Conservation (phyloP, 352 stramenopile genomes). For the Pythium folliculosum region DNA sequence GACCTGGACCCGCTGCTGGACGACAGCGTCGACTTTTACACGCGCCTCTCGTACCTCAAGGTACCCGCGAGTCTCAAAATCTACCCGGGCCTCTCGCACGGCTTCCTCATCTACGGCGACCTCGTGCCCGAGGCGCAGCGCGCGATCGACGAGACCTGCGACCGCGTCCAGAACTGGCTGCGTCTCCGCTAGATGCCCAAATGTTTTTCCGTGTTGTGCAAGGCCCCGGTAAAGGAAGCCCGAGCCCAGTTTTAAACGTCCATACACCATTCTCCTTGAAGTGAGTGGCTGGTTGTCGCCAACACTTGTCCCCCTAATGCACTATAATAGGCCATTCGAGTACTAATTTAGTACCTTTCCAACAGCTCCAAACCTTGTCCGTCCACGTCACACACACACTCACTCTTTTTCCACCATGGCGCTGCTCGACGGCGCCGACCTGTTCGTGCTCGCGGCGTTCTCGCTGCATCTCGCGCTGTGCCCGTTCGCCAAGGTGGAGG, state of each 20-base stretch:
- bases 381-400: background rate
- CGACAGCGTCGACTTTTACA: slow-evolving; percentile 91
- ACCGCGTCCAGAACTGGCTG: slow-evolving; percentile 73
- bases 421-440: slow-evolving; percentile 26
- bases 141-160: slow-evolving; percentile 82
- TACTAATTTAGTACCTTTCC: background rate
- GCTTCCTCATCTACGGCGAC: slow-evolving; percentile 87
- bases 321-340: background rate
- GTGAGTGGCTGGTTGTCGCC: background rate
- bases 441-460: slow-evolving; percentile 42
- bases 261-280: background rate
- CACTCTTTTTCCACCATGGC: background rate
- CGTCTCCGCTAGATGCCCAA: slow-evolving; percentile 20
- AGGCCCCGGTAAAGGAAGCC: too few relatives aligned
- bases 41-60: slow-evolving; percentile 74
- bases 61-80: slow-evolving; percentile 85
- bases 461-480: slow-evolving; percentile 55
- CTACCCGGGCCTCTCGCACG: slow-evolving; percentile 80
- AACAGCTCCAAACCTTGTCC: background rate
- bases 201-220: too few relatives aligned
- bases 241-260: too few relatives aligned
- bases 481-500: slow-evolving; percentile 93
- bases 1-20: slow-evolving; percentile 87
- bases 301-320: too few relatives aligned
- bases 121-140: slow-evolving; percentile 76